Evolutionary conservation across 2,329 filamentous ascomycete species (phyloP), one percentile per base, ranked within the genome.

Genomic region (Aspergillus costaricaensis): DNA sequence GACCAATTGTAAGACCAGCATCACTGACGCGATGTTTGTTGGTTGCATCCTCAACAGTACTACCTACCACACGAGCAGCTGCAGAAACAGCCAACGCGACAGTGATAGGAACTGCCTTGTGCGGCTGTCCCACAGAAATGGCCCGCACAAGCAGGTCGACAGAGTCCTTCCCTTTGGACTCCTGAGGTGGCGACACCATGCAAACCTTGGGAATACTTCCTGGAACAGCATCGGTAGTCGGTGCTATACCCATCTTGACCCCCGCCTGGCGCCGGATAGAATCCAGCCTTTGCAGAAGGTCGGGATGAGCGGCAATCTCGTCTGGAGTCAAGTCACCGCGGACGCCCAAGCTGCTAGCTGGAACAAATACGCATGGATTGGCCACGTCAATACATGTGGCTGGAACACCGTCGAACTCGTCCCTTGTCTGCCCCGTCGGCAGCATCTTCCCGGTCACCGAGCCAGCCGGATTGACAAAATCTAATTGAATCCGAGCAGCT

Each of bases 301-400:
- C 66, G 0, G 74, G 64, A 56, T 83, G 72, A 2, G 77, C 76
- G 19, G 85, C 81, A 47, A 89, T 80, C 27, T 80, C 77, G 23
- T 83, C 78, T 0, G 87, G 86, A 0, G 83, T 78, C 38, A 88
- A 77, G 7, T 69, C 67, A 1, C 69, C 70, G 1, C 43, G 8
- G 0, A 73, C 69, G 0, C 75, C 80, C 0, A 89, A 68, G 60
- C 86, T 82, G 2, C 76, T 68, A 0, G 86, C 85, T 7, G 76
- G 76, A 0, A 90, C 76, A 67, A 90, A 90, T 14, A 88, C 80
- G 50, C 83, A 85, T 0, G 88, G 88, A 65, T 89, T 89, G 1
- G 83, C 83, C 0, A 85, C 85, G 62, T 90, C 88, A 1, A 89
- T 80, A 25, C 87, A 84, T 2, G 85, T 88, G 0, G 81, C 84